phyloP scores from a whole-genome alignment of 306 rosid genomes.

The Styphnolobium japonicum region DNA sequence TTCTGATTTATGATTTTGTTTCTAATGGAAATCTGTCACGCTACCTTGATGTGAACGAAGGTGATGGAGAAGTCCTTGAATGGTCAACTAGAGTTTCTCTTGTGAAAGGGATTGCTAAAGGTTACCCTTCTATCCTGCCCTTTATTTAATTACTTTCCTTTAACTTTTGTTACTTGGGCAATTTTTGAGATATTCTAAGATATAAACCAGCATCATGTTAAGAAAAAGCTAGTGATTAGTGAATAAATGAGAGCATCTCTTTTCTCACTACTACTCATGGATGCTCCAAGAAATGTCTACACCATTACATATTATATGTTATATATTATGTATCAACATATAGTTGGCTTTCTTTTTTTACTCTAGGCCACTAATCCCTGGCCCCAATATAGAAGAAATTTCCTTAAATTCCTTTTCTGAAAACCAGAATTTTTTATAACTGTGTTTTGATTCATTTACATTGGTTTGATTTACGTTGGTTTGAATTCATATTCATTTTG shows the following conservation, averaged over 20 bases:
- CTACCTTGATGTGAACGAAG: slow-evolving; percentile 67
- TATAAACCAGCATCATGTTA: neutral
- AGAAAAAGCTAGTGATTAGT: neutral
- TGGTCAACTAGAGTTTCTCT: slow-evolving; percentile 91
- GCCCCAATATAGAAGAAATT: neutral
- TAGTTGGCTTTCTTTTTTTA: neutral
- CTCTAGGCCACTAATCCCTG: neutral
- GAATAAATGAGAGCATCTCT: neutral
- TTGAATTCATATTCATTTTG: neutral
- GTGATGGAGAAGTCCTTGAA: slow-evolving; percentile 69
- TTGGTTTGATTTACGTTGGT: neutral
- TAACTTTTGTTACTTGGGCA: neutral
- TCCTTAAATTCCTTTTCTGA: too few relatives aligned
- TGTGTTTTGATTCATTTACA: neutral
- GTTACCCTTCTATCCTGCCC: slow-evolving; percentile 27
- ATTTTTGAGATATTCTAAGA: neutral
- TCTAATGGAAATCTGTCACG: slow-evolving; percentile 62
- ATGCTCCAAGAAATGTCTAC: neutral
- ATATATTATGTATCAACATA: neutral
- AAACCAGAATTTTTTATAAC: too few relatives aligned
- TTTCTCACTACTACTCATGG: neutral
- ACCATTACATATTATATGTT: neutral
- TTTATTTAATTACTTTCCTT: neutral
- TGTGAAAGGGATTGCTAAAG: slow-evolving; percentile 80
- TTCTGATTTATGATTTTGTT: slow-evolving; percentile 72